Percentiles rank a stretch among this genome's conserved stretches.
Conservation (phyloP, 139 green algal genomes). For the Haematococcus lacustris region DNA sequence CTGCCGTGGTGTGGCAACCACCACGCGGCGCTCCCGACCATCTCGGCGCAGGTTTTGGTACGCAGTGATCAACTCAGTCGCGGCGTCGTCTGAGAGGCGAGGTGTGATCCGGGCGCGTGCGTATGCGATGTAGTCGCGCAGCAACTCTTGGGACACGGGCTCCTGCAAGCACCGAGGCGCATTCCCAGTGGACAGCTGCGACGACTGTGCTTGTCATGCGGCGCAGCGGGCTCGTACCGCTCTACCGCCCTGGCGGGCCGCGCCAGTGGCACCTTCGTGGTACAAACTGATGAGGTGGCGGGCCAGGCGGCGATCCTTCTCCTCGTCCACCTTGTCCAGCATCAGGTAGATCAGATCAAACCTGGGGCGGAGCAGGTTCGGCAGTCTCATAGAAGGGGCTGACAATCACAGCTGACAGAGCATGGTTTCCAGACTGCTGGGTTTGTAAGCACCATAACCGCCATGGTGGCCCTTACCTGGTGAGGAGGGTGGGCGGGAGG, state of each 20-base stretch:
- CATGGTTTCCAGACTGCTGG: too few species aligned
- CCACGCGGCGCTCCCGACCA: constrained; percentile 36
- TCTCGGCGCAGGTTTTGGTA: constrained; percentile 82
- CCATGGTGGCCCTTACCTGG: constrained; percentile 52
- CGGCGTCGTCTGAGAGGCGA: constrained; percentile 65
- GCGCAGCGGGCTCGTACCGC: too few species aligned
- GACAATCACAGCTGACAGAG: too few species aligned
- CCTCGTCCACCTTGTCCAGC: constrained; percentile 84
- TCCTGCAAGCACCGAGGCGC: too few species aligned
- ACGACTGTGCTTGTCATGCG: too few species aligned
- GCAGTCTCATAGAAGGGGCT: too few species aligned
- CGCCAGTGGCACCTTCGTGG: constrained; percentile 35
- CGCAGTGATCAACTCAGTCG: constrained; percentile 57
- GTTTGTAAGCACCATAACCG: too few species aligned
- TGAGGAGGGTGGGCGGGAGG: constrained; percentile 91
- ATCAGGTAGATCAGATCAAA: constrained; percentile 96
- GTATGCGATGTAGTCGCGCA: constrained; percentile 89
- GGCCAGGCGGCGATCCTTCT: constrained; percentile 76
- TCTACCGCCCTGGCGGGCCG: constrained; percentile 7
- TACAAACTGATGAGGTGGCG: constrained; percentile 87
- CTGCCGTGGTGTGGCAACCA: constrained; percentile 86
- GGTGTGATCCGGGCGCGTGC: constrained; percentile 67
- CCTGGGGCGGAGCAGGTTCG: constrained; percentile 38
- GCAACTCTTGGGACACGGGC: constrained; percentile 57
- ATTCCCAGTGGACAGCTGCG: too few species aligned